These are phyloP conservation scores for Mycena amicta DNA, from an alignment of 768 basidiomycete species.

Conservation along the genomic window DNA sequence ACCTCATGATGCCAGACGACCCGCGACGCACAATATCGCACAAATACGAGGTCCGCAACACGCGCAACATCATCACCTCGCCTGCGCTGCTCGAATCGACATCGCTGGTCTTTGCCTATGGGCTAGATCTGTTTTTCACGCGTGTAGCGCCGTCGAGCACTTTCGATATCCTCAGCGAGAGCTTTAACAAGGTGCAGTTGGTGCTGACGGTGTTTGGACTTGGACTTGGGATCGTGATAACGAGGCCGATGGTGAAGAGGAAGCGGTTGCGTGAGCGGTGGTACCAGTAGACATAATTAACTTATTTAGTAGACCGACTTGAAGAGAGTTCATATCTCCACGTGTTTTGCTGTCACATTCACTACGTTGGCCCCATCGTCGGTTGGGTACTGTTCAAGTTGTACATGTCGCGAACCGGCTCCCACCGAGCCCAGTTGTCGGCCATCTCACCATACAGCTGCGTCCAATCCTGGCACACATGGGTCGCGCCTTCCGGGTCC, in stretches of 20 bases:
- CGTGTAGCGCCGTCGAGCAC: conserved; percentile 84
- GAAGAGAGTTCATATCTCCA: too few species aligned
- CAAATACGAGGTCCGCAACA: conserved; percentile 47
- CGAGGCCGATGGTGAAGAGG: conserved; percentile 76
- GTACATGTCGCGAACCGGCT: not conserved
- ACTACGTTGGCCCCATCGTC: too few species aligned
- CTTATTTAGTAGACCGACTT: too few species aligned
- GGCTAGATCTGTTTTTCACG: conserved; percentile 88
- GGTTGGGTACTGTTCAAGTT: not conserved
- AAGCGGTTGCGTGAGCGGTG: conserved; percentile 72
- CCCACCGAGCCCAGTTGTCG: not conserved
- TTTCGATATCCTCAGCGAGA: conserved; percentile 90
- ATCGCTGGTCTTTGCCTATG: conserved; percentile 82
- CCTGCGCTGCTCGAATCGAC: conserved; percentile 92
- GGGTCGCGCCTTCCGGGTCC: not conserved
- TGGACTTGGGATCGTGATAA: conserved; percentile 73
- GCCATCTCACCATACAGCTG: not conserved
- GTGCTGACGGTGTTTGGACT: conserved; percentile 79
- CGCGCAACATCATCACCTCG: conserved; percentile 70
- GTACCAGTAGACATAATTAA: conserved; percentile 68
- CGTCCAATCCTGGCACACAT: not conserved
- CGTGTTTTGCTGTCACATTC: too few species aligned
- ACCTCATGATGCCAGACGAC: conserved; percentile 76
- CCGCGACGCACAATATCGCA: conserved; percentile 55
- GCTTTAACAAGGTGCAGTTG: conserved; percentile 91